Conservation (phyloP, 495 filamentous ascomycete species). For the Penicillium coprophilum region DNA sequence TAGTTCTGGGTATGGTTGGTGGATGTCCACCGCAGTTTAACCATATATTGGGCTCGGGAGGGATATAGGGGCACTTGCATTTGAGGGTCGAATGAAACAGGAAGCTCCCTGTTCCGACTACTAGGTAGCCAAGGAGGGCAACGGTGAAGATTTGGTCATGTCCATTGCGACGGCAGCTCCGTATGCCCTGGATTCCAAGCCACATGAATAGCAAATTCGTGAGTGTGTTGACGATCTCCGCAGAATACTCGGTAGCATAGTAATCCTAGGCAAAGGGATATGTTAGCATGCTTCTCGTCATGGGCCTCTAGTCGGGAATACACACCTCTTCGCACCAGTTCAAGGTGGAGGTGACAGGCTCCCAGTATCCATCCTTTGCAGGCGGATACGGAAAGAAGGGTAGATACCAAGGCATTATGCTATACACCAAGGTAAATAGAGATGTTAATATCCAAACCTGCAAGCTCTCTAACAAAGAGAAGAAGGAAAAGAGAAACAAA, state of each 20-base stretch:
- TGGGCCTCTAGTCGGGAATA: neutral
- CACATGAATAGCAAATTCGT: slow-evolving; percentile 82
- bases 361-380: slow-evolving; percentile 70
- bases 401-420: slow-evolving; percentile 40
- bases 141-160: slow-evolving; percentile 75
- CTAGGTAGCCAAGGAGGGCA: slow-evolving; percentile 68
- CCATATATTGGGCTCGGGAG: neutral
- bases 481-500: slow-evolving; percentile 9
- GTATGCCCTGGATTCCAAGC: slow-evolving; percentile 69
- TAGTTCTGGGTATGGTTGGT: neutral
- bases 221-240: slow-evolving; percentile 68
- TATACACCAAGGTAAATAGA: slow-evolving; percentile 7
- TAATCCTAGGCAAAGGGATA: slow-evolving; percentile 47
- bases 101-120: slow-evolving; percentile 81
- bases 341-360: slow-evolving; percentile 80
- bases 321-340: slow-evolving; percentile 93
- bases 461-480: neutral
- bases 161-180: slow-evolving; percentile 64
- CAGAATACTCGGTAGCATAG: slow-evolving; percentile 59
- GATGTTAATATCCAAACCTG: slow-evolving; percentile 6
- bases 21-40: neutral
- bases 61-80: slow-evolving; percentile 49
- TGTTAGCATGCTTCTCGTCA: neutral
- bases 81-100: slow-evolving; percentile 81
- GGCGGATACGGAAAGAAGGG: slow-evolving; percentile 71